These are phyloP conservation scores for Aureobasidium sp. DNA, from an alignment of 2,329 filamentous ascomycete species.

Conservation along the genomic window DNA sequence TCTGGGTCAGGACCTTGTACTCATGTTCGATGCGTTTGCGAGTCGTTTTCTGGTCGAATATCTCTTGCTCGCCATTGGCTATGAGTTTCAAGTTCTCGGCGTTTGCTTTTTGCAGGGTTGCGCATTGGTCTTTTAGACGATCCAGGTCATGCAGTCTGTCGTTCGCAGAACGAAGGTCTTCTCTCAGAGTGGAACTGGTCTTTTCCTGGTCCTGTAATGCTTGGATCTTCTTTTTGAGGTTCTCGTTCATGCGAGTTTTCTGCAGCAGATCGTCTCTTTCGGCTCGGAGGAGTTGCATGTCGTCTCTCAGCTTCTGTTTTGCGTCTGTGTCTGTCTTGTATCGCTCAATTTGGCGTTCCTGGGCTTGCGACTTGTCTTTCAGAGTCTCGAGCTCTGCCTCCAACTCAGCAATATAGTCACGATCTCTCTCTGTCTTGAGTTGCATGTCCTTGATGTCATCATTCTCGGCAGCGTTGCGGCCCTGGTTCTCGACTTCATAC, in stretches of 20 bases:
- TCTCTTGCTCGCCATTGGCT: constrained; percentile 42
- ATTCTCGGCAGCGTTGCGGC: constrained; percentile 28
- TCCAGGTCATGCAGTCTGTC: constrained; percentile 39
- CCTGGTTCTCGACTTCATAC: constrained; percentile 35
- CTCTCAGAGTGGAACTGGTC: constrained; percentile 32
- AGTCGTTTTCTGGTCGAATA: constrained; percentile 42
- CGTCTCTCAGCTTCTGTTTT: constrained; percentile 41
- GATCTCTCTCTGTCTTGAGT: constrained; percentile 34
- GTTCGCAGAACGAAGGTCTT: constrained; percentile 36
- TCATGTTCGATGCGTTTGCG: constrained; percentile 41
- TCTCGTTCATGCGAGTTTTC: constrained; percentile 43
- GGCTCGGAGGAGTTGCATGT: constrained; percentile 39
- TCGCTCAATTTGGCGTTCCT: constrained; percentile 37
- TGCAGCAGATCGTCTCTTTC: constrained; percentile 42
- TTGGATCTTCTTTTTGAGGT: constrained; percentile 46
- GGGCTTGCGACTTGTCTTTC: constrained; percentile 35
- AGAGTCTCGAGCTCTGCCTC: constrained; percentile 38
- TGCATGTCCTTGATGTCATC: constrained; percentile 37
- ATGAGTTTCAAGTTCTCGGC: constrained; percentile 43
- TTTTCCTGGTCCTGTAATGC: constrained; percentile 40
- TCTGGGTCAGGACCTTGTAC: constrained; percentile 37
- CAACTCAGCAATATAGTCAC: constrained; percentile 42
- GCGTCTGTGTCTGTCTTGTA: constrained; percentile 35
- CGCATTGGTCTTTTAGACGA: constrained; percentile 34
- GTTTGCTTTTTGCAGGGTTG: constrained; percentile 40